Evolutionary conservation across 345 rosid genomes (phyloP).

Genomic region (Ceriops tagal): DNA sequence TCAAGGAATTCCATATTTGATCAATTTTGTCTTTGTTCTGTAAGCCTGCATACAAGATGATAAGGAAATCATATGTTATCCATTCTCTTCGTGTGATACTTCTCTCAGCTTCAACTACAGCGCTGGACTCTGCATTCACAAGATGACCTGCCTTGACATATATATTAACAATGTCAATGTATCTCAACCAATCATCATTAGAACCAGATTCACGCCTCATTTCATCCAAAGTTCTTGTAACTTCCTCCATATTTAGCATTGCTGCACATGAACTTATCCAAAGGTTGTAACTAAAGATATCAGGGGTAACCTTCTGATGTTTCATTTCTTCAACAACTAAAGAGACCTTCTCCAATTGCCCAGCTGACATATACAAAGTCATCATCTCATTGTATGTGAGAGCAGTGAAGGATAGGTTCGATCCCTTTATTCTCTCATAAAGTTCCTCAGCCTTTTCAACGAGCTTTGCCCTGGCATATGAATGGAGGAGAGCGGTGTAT

Average conservation of each 20-base stretch:
- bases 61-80: conserved; percentile 82
- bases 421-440: conserved; percentile 51
- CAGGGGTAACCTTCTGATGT: conserved; percentile 51
- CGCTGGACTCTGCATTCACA: conserved; percentile 33
- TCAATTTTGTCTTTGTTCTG: conserved; percentile 68
- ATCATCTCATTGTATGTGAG: conserved; percentile 85
- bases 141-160: conserved; percentile 57
- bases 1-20: conserved; percentile 87
- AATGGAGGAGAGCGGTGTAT: conserved; percentile 89
- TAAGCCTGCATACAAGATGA: conserved; percentile 68
- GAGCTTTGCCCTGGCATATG: conserved; percentile 58
- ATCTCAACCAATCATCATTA: conserved; percentile 58
- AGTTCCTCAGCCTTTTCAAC: conserved; percentile 62
- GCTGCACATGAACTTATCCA: conserved; percentile 94
- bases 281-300: conserved; percentile 79
- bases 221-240: conserved; percentile 59
- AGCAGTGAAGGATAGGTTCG: conserved; percentile 49
- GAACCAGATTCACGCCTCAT: conserved; percentile 48
- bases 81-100: conserved; percentile 73
- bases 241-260: conserved; percentile 47
- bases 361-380: conserved; percentile 90
- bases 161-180: conserved; percentile 44
- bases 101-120: conserved; percentile 61
- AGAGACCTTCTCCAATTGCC: conserved; percentile 72
- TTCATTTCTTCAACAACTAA: conserved; percentile 55